Base-by-base conservation (phyloP, 2,329 filamentous ascomycete species). In the Cladosporium phlei region DNA sequence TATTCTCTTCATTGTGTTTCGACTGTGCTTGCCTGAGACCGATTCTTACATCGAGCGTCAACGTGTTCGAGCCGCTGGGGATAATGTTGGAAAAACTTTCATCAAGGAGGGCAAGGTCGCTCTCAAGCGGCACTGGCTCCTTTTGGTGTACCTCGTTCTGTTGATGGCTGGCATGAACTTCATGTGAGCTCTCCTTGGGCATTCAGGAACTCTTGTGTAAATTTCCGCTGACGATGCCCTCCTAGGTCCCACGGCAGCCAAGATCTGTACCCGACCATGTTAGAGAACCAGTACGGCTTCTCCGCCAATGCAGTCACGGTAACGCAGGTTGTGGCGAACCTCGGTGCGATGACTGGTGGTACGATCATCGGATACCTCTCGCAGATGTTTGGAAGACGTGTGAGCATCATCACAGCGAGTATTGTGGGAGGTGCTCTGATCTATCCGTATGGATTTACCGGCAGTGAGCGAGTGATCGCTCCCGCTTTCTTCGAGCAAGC, bases 81-180 rank as follows among this genome's bases (percentile, higher is more conserved):
- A 79, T 16, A 80, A 76, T 55, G 74, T 85, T 11, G 78, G 79
- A 7, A 75, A 76, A 35, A 80, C 83, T 0, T 93, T 95, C 62
- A 45, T 91, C 20, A 69, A 75, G 1, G 88, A 95, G 67, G 88
- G 86, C 51, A 86, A 86, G 58, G 79, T 90, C 0, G 88, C 88
- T 0, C 60, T 95, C 22, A 83, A 80, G 66, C 78, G 80, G 9
- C 87, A 95, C 66, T 95, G 89, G 89, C 54, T 88, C 11, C 67
- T 94, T 2, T 72, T 95, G 47, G 71, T 82, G 27, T 95, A 95
- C 67, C 73, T 95, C 48, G 86, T 95, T 5, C 71, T 95, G 2
- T 73, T 95, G 29, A 94, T 94, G 87, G 84, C 87, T 2, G 88
- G 88, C 3, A 93, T 95, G 73, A 95, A 94, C 69, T 94, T 93